Percentiles rank a stretch among this genome's conserved stretches.
Conservation (phyloP, 163 green algal species). For the Prototheca wickerhamii region DNA sequence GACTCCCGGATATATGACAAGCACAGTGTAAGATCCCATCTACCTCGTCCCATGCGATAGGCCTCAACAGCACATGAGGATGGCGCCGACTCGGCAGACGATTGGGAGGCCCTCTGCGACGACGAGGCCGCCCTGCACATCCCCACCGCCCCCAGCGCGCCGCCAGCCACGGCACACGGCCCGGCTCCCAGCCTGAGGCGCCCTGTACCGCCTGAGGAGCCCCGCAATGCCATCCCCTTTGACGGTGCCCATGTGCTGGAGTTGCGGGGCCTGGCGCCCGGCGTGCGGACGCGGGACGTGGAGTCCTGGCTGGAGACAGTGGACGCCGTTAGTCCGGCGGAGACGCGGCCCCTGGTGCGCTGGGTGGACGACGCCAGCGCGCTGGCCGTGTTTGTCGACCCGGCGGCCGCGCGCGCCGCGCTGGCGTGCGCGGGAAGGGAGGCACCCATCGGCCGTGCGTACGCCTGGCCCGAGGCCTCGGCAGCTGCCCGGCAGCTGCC, state of each 20-base stretch:
- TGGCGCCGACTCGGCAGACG: not conserved
- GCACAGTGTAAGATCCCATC: not conserved
- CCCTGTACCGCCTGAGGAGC: not conserved
- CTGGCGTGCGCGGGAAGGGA: not conserved
- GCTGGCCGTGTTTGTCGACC: slow-evolving; percentile 4
- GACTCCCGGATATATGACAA: too few relatives aligned
- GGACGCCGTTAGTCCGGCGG: not conserved
- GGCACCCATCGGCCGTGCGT: not conserved
- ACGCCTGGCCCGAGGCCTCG: slow-evolving; percentile 2
- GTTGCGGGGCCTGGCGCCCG: slow-evolving; percentile 6
- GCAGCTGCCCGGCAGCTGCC: not conserved
- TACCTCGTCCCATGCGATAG: not conserved
- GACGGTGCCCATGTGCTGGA: slow-evolving; percentile 14
- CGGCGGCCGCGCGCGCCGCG: not conserved
- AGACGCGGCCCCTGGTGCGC: slow-evolving; percentile 6
- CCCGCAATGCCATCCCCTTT: slow-evolving; percentile 5
- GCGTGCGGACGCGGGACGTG: slow-evolving; percentile 7
- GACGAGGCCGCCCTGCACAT: not conserved
- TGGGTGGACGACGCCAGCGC: slow-evolving; percentile 20
- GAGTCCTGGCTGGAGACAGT: slow-evolving; percentile 4
- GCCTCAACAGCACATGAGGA: not conserved
- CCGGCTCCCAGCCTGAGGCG: not conserved
- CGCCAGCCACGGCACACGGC: not conserved
- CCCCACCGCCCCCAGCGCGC: not conserved
- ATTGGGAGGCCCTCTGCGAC: too few relatives aligned